Conservation (phyloP, 73 alveolate species). For the Halteria grandinella region DNA sequence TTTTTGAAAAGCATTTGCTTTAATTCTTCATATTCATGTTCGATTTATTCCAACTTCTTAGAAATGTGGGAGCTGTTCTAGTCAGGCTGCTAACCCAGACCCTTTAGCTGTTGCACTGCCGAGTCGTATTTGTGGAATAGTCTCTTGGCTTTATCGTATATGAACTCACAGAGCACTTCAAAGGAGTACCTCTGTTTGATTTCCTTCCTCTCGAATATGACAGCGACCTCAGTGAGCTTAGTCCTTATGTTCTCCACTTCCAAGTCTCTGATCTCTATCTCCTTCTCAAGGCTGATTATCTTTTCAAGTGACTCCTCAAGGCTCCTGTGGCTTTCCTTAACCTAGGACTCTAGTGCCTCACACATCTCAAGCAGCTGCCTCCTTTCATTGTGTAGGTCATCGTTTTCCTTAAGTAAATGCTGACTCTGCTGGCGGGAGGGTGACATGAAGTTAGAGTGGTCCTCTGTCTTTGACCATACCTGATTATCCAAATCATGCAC, state of each 20-base stretch:
- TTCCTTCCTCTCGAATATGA: constrained; percentile 48
- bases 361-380: constrained; percentile 17
- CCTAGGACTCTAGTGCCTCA: constrained; percentile 38
- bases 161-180: constrained; percentile 56
- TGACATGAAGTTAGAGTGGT: no score
- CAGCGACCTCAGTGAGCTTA: constrained; percentile 53
- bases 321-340: constrained; percentile 27
- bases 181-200: constrained; percentile 40
- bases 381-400: constrained; percentile 35
- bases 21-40: no score
- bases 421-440: no score
- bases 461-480: no score
- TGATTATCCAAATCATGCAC: no score
- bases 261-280: background rate
- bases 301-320: constrained; percentile 43
- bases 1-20: no score
- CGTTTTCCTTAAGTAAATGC: background rate
- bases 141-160: constrained; percentile 51
- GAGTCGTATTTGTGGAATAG: constrained; percentile 35
- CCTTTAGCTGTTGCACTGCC: constrained; percentile 23
- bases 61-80: no score
- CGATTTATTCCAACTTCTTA: no score
- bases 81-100: no score
- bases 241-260: constrained; percentile 36
- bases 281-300: constrained; percentile 25